Conservation (phyloP, 1,284 basidiomycete species). For the Gomphus sp. region DNA sequence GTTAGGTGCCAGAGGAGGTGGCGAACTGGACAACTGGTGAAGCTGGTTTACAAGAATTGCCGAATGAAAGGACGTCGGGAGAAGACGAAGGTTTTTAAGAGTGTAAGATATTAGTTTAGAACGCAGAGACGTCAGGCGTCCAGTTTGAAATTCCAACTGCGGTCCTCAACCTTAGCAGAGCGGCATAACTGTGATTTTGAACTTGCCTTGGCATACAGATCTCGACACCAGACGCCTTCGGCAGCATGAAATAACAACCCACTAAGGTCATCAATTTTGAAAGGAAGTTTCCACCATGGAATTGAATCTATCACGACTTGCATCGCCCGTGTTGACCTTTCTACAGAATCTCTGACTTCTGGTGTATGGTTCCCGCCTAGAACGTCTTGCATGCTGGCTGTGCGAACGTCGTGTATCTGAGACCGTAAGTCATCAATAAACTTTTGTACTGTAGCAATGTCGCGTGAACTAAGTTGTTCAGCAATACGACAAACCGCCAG, state of each 20-base stretch:
- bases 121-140: slow-evolving; percentile 53
- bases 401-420: slow-evolving; percentile 21
- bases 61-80: slow-evolving; percentile 44
- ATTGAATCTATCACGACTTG: slow-evolving; percentile 42
- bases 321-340: slow-evolving; percentile 40
- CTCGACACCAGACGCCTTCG: slow-evolving; percentile 50
- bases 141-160: slow-evolving; percentile 65
- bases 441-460: slow-evolving; percentile 8
- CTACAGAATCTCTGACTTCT: slow-evolving; percentile 34
- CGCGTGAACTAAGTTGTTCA: slow-evolving; percentile 14
- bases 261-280: slow-evolving; percentile 65
- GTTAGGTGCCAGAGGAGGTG: slow-evolving; percentile 35
- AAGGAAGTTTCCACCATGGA: slow-evolving; percentile 60
- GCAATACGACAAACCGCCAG: slow-evolving; percentile 25
- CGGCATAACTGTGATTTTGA: not conserved
- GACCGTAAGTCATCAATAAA: slow-evolving; percentile 24
- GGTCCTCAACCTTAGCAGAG: not conserved
- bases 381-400: slow-evolving; percentile 8
- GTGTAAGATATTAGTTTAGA: slow-evolving; percentile 34
- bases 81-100: slow-evolving; percentile 30
- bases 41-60: slow-evolving; percentile 62
- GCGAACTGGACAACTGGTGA: slow-evolving; percentile 42
- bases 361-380: slow-evolving; percentile 33
- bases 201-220: slow-evolving; percentile 55
- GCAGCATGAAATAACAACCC: slow-evolving; percentile 45